Evolutionary conservation across 371 early-diverging fungal species (phyloP), one percentile per base, ranked within the genome.

Genomic region (Nematocida ausubeli): DNA sequence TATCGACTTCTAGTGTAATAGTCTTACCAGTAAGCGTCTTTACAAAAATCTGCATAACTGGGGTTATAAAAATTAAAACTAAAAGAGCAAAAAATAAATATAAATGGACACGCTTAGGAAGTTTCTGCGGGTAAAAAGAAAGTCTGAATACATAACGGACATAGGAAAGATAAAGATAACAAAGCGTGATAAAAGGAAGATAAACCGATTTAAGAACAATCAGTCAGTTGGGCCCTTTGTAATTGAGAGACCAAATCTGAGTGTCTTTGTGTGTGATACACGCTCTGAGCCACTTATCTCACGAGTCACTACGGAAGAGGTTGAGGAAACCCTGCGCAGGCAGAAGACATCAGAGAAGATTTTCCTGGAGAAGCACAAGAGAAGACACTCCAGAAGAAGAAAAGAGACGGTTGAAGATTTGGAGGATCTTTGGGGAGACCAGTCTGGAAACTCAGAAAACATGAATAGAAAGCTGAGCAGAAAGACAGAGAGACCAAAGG

Each of bases 11-110:
- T 44, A 96, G 89, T 71, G 95, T 94, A 83, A 94, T 95, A 82
- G 95, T 94, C 89, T 94, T 93, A 82, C 94, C 96, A 68, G 96
- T 95, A 65, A 95, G 92, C 83, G 96, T 95, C 89, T 95, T 95
- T 78, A 95, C 94, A 84, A 95, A 95, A 84, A 92, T 92, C 86
- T 92, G 92, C 89, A 92, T 91, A 47, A 39, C 35, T 34, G 79
- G 81, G 70, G n/a, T 6, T 19, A 5, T 50, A 75, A 75, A 75
- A 75, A 50, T 32, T 32, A 64, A 75, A 75, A 69, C 69, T 67
- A 75, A 75, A 39, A n/a, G 26, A 32, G 9, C n/a, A 64, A 64
- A 64, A 64, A 30, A 19, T n/a, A 30, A n/a, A 16, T 52, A 7
- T 52, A 12, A 12, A 75, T 75, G 78, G 78, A 75, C 14, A 32